Percentiles rank a stretch among this genome's conserved stretches.
phyloP scores from a whole-genome alignment of 2,329 filamentous ascomycete species.

The Aspergillus sp. region DNA sequence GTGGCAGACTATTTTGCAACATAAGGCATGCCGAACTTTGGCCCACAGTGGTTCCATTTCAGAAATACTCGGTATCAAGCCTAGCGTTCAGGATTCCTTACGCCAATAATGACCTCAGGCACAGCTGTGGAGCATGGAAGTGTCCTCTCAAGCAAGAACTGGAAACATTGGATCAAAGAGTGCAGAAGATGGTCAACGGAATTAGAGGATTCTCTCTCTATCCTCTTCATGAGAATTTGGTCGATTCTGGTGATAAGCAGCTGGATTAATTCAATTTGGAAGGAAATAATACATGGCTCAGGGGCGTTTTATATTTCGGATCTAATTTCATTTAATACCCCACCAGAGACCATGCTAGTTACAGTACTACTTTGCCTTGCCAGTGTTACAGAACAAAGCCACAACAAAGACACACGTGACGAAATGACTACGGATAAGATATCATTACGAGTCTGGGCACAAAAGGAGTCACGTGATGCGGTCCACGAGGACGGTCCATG shows the following conservation, averaged over 20 bases:
- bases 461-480: too few relatives aligned
- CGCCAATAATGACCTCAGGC: background rate
- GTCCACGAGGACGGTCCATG: too few relatives aligned
- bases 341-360: background rate
- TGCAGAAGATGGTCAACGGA: background rate
- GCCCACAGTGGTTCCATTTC: background rate
- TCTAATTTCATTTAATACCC: background rate
- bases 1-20: slow-evolving; percentile 1
- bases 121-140: background rate
- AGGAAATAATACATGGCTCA: background rate
- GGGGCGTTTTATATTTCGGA: background rate
- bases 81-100: background rate
- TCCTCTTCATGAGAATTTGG: background rate
- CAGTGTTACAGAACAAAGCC: too few relatives aligned
- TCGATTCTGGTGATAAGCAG: background rate
- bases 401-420: too few relatives aligned
- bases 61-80: background rate
- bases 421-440: too few relatives aligned
- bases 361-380: background rate
- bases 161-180: background rate
- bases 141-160: background rate
- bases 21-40: background rate
- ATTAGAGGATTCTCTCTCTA: background rate
- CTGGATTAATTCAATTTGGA: background rate
- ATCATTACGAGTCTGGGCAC: too few relatives aligned